Conservation (phyloP, 2,329 filamentous ascomycete genomes). For the Clarireedia hainanense region DNA sequence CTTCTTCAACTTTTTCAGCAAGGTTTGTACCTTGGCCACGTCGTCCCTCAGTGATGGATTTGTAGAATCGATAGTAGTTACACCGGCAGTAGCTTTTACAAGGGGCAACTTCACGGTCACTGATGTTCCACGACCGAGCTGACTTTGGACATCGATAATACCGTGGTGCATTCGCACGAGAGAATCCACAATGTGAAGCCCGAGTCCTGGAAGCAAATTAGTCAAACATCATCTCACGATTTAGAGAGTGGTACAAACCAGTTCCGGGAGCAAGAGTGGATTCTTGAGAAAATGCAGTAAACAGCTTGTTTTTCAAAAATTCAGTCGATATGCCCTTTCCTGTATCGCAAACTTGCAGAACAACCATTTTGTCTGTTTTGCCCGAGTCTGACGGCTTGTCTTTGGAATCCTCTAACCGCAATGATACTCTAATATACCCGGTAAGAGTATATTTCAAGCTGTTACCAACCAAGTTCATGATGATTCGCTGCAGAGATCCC, state of each 20-base stretch:
- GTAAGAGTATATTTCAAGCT: conserved; percentile 49
- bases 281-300: conserved; percentile 54
- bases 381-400: neutral
- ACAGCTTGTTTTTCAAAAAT: conserved; percentile 50
- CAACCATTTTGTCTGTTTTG: neutral
- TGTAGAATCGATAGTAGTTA: neutral
- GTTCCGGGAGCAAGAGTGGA: conserved; percentile 50
- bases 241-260: conserved; percentile 29
- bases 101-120: conserved; percentile 35
- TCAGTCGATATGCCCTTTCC: conserved; percentile 55
- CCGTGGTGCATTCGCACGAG: conserved; percentile 52
- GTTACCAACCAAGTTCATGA: conserved; percentile 55
- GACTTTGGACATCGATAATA: conserved; percentile 47
- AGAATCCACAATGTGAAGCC: conserved; percentile 50
- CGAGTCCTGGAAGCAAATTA: conserved; percentile 31
- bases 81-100: neutral
- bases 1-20: neutral
- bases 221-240: neutral
- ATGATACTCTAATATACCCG: conserved; percentile 38
- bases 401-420: neutral
- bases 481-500: conserved; percentile 39
- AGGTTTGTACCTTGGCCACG: neutral
- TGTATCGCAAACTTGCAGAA: conserved; percentile 47
- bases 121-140: conserved; percentile 43
- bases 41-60: neutral